Evolutionary conservation across 148 eudicot genomes (phyloP), one percentile per base, ranked within the genome.

Genomic region (Fagopyrum homotropicum): DNA sequence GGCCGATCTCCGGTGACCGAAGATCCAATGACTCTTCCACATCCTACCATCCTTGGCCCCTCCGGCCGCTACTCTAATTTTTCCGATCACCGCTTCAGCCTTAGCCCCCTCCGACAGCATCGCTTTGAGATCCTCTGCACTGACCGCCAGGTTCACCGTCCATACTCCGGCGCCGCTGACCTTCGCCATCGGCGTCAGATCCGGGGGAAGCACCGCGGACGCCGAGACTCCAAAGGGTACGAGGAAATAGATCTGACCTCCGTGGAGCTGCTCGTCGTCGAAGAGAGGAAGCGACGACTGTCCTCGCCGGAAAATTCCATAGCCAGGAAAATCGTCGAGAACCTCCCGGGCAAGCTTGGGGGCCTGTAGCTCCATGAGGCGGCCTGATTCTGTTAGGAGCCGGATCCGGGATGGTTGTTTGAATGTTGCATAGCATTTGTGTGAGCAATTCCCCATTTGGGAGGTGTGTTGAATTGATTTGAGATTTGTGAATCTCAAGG

Each of bases 401-500:
- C 82, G 82, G 73, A 86, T 72, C 6, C 77, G 59, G n/a, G 71
- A 16, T 9, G 26, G 71, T 50, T 57, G 59, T 54, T 80, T 59
- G n/a, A 81, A 44, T n/a, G 78, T 46, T 72, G 77, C 74, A 44
- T 64, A 29, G 16, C 81, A 78, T 83, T 83, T 89, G 19, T 64
- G 75, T 52, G 93, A 77, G 76, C 93, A 89, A 69, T 89, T 89
- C 43, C 93, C 93, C 91, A 87, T 89, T n/a, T 45, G 66, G 66
- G 22, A 59, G 35, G 66, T 19, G 2, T 17, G 26, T 26, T 59
- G 66, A 52, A 35, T 64, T 64, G 70, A 30, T 22, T 61, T 61
- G 71, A 45, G 46, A 35, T 66, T 40, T 66, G 70, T 45, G 71
- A 60, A 64, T 64, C 70, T 64, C 45, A 64, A 61, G 45, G 70